phyloP scores from a whole-genome alignment of 2,329 filamentous ascomycete species.

The Phialocephala sp. region DNA sequence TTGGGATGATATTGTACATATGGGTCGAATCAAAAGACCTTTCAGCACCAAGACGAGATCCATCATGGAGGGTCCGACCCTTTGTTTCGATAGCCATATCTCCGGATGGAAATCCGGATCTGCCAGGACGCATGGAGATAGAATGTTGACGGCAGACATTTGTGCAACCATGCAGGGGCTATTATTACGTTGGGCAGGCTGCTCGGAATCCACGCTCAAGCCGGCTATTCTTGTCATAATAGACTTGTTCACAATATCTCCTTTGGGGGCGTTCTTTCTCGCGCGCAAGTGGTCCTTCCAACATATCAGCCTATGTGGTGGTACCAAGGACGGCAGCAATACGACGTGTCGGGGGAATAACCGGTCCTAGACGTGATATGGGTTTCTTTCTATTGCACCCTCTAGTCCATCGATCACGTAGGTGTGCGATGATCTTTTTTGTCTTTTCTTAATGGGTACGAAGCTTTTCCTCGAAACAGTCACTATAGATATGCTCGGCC shows the following conservation, averaged over 20 bases:
- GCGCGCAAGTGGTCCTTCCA: neutral
- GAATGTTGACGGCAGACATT: neutral
- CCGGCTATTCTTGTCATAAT: neutral
- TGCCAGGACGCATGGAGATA: neutral
- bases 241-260: neutral
- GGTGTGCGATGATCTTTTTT: neutral
- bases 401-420: neutral
- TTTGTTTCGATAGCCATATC: neutral
- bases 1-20: conserved; percentile 46
- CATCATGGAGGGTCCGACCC: neutral
- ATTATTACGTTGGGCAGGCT: neutral
- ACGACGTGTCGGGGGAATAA: neutral
- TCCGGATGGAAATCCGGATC: neutral
- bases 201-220: neutral
- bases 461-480: neutral
- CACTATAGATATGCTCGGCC: neutral
- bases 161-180: neutral
- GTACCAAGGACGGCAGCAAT: neutral
- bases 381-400: neutral
- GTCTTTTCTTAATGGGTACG: neutral
- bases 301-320: neutral
- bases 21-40: conserved; percentile 33
- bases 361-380: neutral
- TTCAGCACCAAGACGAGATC: neutral
- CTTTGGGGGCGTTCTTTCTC: neutral